Evolutionary conservation across 257 asterid species (phyloP), one percentile per base, ranked within the genome.

Genomic region (Dorcoceras hygrometricum): DNA sequence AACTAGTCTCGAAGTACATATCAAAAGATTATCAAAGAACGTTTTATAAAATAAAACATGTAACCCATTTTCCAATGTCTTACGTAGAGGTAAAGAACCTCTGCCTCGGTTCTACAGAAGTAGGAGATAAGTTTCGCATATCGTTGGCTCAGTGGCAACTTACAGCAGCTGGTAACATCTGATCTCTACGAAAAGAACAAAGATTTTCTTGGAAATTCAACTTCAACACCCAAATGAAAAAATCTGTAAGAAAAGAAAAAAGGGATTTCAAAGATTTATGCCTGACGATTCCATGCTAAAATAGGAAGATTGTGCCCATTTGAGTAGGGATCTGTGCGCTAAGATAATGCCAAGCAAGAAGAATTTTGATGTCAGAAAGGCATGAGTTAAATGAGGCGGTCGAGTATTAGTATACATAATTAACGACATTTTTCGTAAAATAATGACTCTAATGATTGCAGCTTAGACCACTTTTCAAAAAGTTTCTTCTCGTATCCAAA

Each of bases 41-140:
- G 46, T 36, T 31, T 16, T 9, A 27, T 59, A 57, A 8, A 34
- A 28, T 23, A 26, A 20, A 69, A 67, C 18, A 4, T 23, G 46
- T 62, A 22, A 71, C 46, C 19, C 7, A 6, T 39, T 20, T 2
- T 3, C 16, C 27, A 4, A 26, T 57, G 16, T 67, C 85, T 67
- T 74, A 84, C 89, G 70, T 77, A 36, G 75, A 78, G 25, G 69
- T 65, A 53, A 87, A 75, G 65, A 76, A 77, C 77, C 95, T 77
- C 7, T 80, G 86, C 62, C 96, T 83, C 72, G 84, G 87, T 70
- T 89, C 95, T 25, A 73, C 64, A 7, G 86, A 83, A 67, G 77
- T 77, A 76, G 88, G 84, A 12, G 87, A 76, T 8, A 72, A 77
- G 20, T 87, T 89, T 66, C 91, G 80, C 95, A 87, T 89, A 10